phyloP scores from a whole-genome alignment of 2,329 filamentous ascomycete species.

The Bipolaris sorokiniana region DNA sequence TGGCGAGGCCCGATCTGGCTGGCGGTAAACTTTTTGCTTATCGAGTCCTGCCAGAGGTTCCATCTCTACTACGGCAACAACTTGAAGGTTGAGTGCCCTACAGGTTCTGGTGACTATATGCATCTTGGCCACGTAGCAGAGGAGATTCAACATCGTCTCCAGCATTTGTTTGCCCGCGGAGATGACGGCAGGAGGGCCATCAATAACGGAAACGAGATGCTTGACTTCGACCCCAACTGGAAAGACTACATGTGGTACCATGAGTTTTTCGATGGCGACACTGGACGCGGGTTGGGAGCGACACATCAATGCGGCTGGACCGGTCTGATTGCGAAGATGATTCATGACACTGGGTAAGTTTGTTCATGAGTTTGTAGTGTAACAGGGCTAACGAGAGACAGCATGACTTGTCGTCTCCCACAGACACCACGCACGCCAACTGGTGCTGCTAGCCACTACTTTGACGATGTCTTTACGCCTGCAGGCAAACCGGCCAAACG shows the following conservation, averaged over 20 bases:
- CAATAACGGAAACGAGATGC: constrained; percentile 80
- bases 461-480: constrained; percentile 83
- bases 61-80: constrained; percentile 93
- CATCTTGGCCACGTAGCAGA: constrained; percentile 94
- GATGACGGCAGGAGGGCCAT: constrained; percentile 88
- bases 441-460: constrained; percentile 87
- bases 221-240: constrained; percentile 93
- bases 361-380: neutral
- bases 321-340: constrained; percentile 92
- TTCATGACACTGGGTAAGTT: constrained; percentile 92
- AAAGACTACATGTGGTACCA: constrained; percentile 95
- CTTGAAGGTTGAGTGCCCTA: constrained; percentile 91
- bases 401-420: constrained; percentile 56
- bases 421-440: constrained; percentile 90
- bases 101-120: constrained; percentile 92
- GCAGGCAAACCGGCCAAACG: constrained; percentile 50
- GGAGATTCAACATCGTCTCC: constrained; percentile 90
- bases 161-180: constrained; percentile 85
- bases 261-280: constrained; percentile 96
- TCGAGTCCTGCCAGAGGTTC: constrained; percentile 93
- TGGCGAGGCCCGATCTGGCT: constrained; percentile 96
- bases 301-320: constrained; percentile 98
- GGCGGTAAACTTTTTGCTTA: constrained; percentile 91
- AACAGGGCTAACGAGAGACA: constrained; percentile 52
- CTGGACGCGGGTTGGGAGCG: constrained; percentile 84